Percentiles rank a stretch among this genome's conserved stretches.
phyloP scores from a whole-genome alignment of 345 rosid genomes.

The Bretschneidera sinensis region DNA sequence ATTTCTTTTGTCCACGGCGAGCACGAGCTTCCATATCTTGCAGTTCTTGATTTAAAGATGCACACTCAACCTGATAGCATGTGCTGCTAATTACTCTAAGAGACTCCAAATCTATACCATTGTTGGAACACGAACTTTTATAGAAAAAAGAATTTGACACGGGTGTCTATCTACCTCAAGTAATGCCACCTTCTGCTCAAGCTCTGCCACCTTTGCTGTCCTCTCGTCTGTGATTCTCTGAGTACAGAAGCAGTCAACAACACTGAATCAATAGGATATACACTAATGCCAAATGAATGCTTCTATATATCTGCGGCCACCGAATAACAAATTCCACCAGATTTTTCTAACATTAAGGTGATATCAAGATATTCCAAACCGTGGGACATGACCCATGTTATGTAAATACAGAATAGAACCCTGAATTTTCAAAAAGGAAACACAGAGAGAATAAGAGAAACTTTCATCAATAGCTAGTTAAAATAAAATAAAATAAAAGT shows the following conservation, averaged over 20 bases:
- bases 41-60: conserved; percentile 87
- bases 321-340: conserved; percentile 11
- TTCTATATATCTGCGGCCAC: background rate
- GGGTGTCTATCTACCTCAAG: conserved; percentile 71
- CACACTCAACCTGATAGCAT: conserved; percentile 67
- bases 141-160: conserved; percentile 11
- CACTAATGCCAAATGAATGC: background rate
- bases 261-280: background rate
- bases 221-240: conserved; percentile 95
- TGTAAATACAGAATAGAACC: too few relatives aligned
- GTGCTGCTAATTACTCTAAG: conserved; percentile 18
- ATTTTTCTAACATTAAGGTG: conserved; percentile 1
- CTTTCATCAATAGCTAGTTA: too few relatives aligned
- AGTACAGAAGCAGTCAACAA: conserved; percentile 4
- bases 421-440: too few relatives aligned
- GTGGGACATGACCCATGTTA: too few relatives aligned
- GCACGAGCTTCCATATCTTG: conserved; percentile 87
- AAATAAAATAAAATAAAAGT: too few relatives aligned
- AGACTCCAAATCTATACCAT: conserved; percentile 11
- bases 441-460: too few relatives aligned
- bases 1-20: conserved; percentile 87
- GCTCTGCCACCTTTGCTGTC: conserved; percentile 75
- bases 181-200: conserved; percentile 90
- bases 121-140: conserved; percentile 1
- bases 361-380: conserved; percentile 3